Base-by-base conservation (phyloP, 768 basidiomycete genomes). In the Trametes sanguinea region DNA sequence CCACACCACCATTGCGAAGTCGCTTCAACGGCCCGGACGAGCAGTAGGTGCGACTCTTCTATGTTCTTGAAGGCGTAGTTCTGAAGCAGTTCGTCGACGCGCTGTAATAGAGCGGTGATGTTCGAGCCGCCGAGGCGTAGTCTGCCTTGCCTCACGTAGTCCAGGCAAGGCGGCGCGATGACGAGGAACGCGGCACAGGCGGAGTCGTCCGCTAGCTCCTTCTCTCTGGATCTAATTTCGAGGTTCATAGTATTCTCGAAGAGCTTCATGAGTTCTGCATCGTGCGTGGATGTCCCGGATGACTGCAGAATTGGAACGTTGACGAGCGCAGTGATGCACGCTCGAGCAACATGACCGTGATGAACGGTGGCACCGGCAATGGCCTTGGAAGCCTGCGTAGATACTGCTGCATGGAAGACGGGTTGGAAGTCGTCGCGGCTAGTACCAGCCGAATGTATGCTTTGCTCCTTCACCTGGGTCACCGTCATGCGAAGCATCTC, bases 261-360 rank as follows among this genome's bases (percentile, higher is more conserved):
- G 35, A 85, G 68, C 27, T 87, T 80, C 8, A 81, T 76, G 11
- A 92, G 72, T 14, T 86, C 79, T 68, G 80, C 82, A 67, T 92
- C 87, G 29, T 83, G 83, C 22, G 86, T 84, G 1, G 81, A 77
- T 64, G 88, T 83, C 4, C 78, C 82, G 2, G 82, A 81, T 6
- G 85, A 85, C 61, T 86, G 87, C 37, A 92, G 72, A 48, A 83
- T 76, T 17, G 89, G 88, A n/a, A 83, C 82, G 22, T 82, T 75
- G 2, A 87, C 78, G 32, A 92, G 77, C 66, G 90, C 84, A 16
- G 80, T 69, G 42, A 90, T 70, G 69, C 85, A 91, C 27, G 82
- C 72, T 51, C 83, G 78, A 39, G 81, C 71, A 27, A 84, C 75
- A 53, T 71, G 74, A 9, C 73, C 74, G 16, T 53, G 35, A 17